Conservation (phyloP, 2,329 filamentous ascomycete genomes). For the Fusarium goolgardi region DNA sequence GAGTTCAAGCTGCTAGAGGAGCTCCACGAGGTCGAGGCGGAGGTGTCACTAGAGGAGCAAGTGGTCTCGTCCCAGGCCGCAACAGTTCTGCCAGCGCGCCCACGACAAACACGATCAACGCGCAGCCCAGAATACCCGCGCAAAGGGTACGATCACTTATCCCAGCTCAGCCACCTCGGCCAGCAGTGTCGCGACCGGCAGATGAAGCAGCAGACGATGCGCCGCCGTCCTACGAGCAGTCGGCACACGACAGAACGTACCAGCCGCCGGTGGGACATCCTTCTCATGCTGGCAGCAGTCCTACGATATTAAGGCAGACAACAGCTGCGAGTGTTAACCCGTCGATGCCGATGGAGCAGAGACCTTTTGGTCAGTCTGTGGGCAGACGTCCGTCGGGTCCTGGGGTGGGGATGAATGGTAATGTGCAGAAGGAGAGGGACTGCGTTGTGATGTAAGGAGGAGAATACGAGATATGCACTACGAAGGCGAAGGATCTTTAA, state of each 20-base stretch:
- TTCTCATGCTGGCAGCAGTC: constrained; percentile 57
- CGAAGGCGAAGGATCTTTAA: background rate
- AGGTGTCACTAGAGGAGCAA: constrained; percentile 33
- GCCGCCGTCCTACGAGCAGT: constrained; percentile 69
- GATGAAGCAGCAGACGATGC: constrained; percentile 62
- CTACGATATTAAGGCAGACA: constrained; percentile 38
- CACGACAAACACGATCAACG: constrained; percentile 32
- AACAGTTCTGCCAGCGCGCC: constrained; percentile 42
- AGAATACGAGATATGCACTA: constrained; percentile 5
- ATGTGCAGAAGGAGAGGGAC: constrained; percentile 34
- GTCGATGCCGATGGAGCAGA: constrained; percentile 31
- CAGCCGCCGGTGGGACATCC: constrained; percentile 64
- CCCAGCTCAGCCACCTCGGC: constrained; percentile 53
- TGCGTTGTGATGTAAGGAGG: constrained; percentile 34
- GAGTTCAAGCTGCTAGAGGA: constrained; percentile 11
- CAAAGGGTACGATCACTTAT: constrained; percentile 59
- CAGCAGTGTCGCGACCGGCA: constrained; percentile 52
- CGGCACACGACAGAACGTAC: constrained; percentile 63
- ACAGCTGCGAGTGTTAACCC: constrained; percentile 34
- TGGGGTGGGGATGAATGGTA: constrained; percentile 21
- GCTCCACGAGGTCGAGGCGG: constrained; percentile 27
- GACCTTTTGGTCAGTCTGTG: constrained; percentile 33
- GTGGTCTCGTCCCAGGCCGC: constrained; percentile 40
- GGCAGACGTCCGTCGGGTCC: constrained; percentile 43
- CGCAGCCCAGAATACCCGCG: constrained; percentile 33